phyloP scores from a whole-genome alignment of 257 asterid genomes.

The Gardenia jasminoides region DNA sequence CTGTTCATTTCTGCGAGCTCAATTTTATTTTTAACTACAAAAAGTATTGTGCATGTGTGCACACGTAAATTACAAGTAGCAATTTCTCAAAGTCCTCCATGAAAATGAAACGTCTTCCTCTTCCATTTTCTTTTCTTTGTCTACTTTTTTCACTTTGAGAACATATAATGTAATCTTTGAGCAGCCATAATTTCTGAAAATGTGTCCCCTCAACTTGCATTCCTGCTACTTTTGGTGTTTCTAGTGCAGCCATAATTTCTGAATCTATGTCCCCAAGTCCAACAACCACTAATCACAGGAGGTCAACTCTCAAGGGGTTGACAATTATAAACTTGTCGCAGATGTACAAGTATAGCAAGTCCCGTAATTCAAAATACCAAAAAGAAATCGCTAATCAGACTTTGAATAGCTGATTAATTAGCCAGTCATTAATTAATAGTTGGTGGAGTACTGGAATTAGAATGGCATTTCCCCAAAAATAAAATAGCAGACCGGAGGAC shows the following conservation, averaged over 20 bases:
- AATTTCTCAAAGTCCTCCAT: background rate
- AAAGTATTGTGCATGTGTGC: too few relatives aligned
- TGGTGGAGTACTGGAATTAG: background rate
- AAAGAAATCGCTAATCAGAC: background rate
- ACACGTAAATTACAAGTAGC: too few relatives aligned
- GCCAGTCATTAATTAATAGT: background rate
- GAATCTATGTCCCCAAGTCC: slow-evolving; percentile 21
- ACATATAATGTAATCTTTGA: background rate
- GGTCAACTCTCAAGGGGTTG: slow-evolving; percentile 1
- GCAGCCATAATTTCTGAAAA: slow-evolving; percentile 18
- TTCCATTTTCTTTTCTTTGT: background rate
- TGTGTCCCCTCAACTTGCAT: slow-evolving; percentile 11
- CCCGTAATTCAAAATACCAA: background rate
- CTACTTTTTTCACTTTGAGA: background rate
- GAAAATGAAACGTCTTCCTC: background rate
- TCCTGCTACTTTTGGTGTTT: background rate
- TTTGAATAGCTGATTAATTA: background rate
- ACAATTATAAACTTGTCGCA: background rate
- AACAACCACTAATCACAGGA: background rate
- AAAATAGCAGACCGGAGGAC: slow-evolving; percentile 4
- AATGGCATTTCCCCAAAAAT: background rate
- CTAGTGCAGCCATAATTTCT: slow-evolving; percentile 11
- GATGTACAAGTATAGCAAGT: background rate
- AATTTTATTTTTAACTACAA: too few relatives aligned
- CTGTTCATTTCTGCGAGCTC: too few relatives aligned